Evolutionary conservation across 2,329 filamentous ascomycete species (phyloP).

Genomic region (Aotearoamyces nothofagi): DNA sequence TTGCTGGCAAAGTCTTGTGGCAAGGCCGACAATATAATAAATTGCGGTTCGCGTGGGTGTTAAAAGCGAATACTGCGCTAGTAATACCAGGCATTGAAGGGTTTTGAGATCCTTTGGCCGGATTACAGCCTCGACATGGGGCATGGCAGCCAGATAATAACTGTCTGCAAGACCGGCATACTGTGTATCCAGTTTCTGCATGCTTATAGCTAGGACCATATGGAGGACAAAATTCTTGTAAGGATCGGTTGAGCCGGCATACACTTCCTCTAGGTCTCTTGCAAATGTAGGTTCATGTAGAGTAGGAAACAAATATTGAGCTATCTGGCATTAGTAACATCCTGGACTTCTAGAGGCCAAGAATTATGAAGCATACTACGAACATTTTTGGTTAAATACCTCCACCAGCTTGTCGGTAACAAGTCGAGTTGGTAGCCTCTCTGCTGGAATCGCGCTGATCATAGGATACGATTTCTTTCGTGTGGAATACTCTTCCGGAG

Average conservation of each 20-base stretch:
- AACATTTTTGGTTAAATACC: constrained; percentile 75
- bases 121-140: constrained; percentile 68
- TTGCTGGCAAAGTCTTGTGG: constrained; percentile 76
- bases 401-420: constrained; percentile 69
- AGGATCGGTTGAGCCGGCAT: constrained; percentile 57
- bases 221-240: constrained; percentile 80
- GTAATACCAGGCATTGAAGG: constrained; percentile 74
- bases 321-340: constrained; percentile 27
- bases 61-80: constrained; percentile 81
- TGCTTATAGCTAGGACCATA: constrained; percentile 86
- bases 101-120: constrained; percentile 82
- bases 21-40: constrained; percentile 85
- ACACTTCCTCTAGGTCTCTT: constrained; percentile 66
- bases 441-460: constrained; percentile 71
- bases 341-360: neutral
- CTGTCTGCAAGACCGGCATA: constrained; percentile 92
- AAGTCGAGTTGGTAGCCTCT: constrained; percentile 55
- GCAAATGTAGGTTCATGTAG: constrained; percentile 73
- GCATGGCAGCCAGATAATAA: constrained; percentile 84
- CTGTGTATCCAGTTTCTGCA: constrained; percentile 79
- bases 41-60: constrained; percentile 86
- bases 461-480: constrained; percentile 82
- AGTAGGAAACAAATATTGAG: constrained; percentile 75
- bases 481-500: constrained; percentile 30
- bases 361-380: constrained; percentile 10